phyloP scores from a whole-genome alignment of 2,329 filamentous ascomycete genomes.

The Verticillium albo-atrum region DNA sequence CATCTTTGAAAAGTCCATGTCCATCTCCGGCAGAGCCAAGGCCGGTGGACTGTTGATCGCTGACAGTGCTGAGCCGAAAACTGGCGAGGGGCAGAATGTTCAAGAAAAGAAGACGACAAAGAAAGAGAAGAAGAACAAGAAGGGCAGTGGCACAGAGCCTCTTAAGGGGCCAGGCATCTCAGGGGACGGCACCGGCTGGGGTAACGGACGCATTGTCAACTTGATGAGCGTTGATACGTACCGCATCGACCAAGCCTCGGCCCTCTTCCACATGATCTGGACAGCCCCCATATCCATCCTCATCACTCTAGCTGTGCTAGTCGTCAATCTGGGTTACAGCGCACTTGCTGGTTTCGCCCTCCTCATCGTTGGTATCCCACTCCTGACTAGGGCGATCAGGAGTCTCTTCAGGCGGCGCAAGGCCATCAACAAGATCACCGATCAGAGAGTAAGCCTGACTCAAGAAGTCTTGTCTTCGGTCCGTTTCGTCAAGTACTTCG shows the following conservation, averaged over 20 bases:
- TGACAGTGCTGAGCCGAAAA: slow-evolving; percentile 44
- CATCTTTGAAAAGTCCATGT: slow-evolving; percentile 92
- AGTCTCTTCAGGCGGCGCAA: slow-evolving; percentile 70
- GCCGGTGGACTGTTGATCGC: slow-evolving; percentile 63
- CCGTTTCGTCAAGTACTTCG: slow-evolving; percentile 94
- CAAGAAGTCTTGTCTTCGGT: slow-evolving; percentile 91
- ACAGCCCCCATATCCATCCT: slow-evolving; percentile 74
- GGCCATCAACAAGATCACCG: slow-evolving; percentile 87
- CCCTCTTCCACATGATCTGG: slow-evolving; percentile 90
- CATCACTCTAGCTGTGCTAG: slow-evolving; percentile 72
- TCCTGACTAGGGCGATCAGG: slow-evolving; percentile 73
- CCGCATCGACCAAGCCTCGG: slow-evolving; percentile 82
- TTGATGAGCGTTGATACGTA: slow-evolving; percentile 95
- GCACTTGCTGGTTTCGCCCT: slow-evolving; percentile 84
- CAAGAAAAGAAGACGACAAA: slow-evolving; percentile 27
- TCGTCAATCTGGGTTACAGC: slow-evolving; percentile 87
- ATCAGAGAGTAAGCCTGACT: slow-evolving; percentile 84
- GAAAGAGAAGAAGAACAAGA: slow-evolving; percentile 30
- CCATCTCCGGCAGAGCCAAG: slow-evolving; percentile 79
- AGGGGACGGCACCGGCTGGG: slow-evolving; percentile 78
- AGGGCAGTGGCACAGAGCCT: slow-evolving; percentile 8
- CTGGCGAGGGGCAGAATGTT: slow-evolving; percentile 37
- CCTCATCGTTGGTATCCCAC: slow-evolving; percentile 71
- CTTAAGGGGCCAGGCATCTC: slow-evolving; percentile 45
- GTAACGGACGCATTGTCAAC: slow-evolving; percentile 86